Base-by-base conservation (phyloP, 345 rosid species). In the Moricandia arvensis region DNA sequence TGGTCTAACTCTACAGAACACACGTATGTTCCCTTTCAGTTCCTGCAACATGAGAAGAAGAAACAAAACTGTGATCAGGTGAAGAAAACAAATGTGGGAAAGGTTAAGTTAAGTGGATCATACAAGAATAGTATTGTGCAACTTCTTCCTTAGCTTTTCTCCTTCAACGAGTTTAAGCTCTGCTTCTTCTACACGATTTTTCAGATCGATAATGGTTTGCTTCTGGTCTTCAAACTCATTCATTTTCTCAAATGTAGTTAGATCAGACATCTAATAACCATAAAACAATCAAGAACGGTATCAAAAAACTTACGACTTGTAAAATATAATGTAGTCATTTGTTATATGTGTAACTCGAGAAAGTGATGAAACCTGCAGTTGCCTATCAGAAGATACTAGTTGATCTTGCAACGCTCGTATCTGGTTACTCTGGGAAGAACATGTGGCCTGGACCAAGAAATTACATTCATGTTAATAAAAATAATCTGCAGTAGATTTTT, bases 1-100 rank as follows among this genome's bases (percentile, higher is more conserved):
- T 73, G 99, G 99, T 33, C 99, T 84, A 75, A 95, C 97, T 81
- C 99, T 89, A 80, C 99, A 95, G 83, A 95, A 95, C 31, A 95
- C 99, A 17, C 99, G 96, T 69, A 95, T 95, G 79, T 95, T 95
- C 47, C 99, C 99, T 76, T 95, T 92, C 78, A 95, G 66, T 84
- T 95, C 99, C 99, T 92, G 82, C 45, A 80, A n/a, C n/a, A n/a
- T n/a, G n/a, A n/a, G n/a, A n/a, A n/a, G n/a, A n/a, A n/a, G 35
- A 33, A 35, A 35, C 41, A 35, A 29, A 66, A 43, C 21, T 66
- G 1, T 7, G 16, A 59, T 80, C 66, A 67, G 21, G 27, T 13
- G n/a, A 29, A 15, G 30, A 59, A 26, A 49, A 27, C 4, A 49
- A 26, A 60, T 13, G 51, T 45, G 59, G 31, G 67, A 49, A 21